Percentiles rank a stretch among this genome's conserved stretches.
These are phyloP conservation scores for Setaria viridis DNA, from an alignment of 202 grass and related monocot genomes.

Conservation along the genomic window DNA sequence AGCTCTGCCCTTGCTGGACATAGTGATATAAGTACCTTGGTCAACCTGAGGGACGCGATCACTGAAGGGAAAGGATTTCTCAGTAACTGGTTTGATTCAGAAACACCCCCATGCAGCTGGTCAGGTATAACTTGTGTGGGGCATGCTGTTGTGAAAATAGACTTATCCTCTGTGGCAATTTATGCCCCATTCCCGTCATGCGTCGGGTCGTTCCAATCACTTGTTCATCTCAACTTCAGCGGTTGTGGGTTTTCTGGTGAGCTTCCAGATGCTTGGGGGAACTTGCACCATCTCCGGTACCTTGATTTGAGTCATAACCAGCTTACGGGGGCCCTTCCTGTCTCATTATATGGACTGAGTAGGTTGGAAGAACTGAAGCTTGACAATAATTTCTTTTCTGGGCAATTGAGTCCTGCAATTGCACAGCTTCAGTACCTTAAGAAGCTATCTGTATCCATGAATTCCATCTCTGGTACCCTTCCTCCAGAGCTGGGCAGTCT, in stretches of 20 bases:
- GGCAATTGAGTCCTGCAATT: conserved; percentile 59
- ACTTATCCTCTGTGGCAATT: conserved; percentile 70
- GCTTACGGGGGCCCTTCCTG: conserved; percentile 65
- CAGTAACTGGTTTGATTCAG: conserved; percentile 77
- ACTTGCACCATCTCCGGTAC: conserved; percentile 59
- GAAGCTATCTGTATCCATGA: conserved; percentile 66
- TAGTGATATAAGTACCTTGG: conserved; percentile 66
- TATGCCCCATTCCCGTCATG: conserved; percentile 63
- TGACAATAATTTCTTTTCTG: conserved; percentile 67
- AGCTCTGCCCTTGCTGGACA: conserved; percentile 32
- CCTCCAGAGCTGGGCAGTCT: conserved; percentile 74
- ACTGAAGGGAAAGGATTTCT: conserved; percentile 65
- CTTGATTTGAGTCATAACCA: conserved; percentile 81
- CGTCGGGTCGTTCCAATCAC: conserved; percentile 61
- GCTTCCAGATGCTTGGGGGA: conserved; percentile 59
- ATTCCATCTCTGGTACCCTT: conserved; percentile 65
- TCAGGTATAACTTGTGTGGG: conserved; percentile 66
- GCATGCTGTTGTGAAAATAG: conserved; percentile 61
- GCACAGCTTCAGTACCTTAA: conserved; percentile 63
- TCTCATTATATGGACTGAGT: conserved; percentile 62
- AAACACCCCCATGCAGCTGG: conserved; percentile 84
- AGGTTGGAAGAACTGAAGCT: conserved; percentile 70
- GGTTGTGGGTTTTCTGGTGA: conserved; percentile 72
- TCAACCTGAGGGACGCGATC: conserved; percentile 63
- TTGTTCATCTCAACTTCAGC: conserved; percentile 78